Percentiles rank a stretch among this genome's conserved stretches.
Evolutionary conservation across 805 yeast species (phyloP).

Genomic region (Candida nemodendra): DNA sequence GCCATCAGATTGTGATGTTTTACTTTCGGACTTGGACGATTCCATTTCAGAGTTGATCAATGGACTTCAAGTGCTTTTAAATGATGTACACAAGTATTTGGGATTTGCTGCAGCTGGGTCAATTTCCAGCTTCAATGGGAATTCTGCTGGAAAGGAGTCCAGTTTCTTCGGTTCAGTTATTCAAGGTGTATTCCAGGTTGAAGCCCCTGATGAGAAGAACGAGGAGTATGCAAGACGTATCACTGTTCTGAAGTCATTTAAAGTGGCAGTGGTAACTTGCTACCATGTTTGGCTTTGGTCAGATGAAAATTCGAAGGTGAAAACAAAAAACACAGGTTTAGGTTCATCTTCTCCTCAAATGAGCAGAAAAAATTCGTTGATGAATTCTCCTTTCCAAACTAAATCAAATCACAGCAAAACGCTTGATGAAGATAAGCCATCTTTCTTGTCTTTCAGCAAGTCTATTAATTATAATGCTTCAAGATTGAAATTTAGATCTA

Average conservation of each 20-base stretch:
- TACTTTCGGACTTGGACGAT: slow-evolving; percentile 30
- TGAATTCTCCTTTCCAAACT: slow-evolving; percentile 3
- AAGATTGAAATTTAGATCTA: slow-evolving; percentile 66
- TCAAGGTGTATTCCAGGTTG: slow-evolving; percentile 76
- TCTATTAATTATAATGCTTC: slow-evolving; percentile 49
- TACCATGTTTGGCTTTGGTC: slow-evolving; percentile 72
- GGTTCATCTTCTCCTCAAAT: slow-evolving; percentile 14
- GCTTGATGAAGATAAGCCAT: slow-evolving; percentile 17
- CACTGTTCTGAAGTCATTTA: slow-evolving; percentile 61
- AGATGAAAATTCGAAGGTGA: slow-evolving; percentile 40
- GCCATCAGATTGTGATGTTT: slow-evolving; percentile 17
- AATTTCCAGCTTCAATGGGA: slow-evolving; percentile 12
- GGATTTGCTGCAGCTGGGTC: slow-evolving; percentile 20
- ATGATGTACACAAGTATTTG: slow-evolving; percentile 55
- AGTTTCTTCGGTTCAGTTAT: slow-evolving; percentile 68
- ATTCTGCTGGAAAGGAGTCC: slow-evolving; percentile 33
- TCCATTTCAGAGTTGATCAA: slow-evolving; percentile 45
- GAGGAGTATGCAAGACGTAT: slow-evolving; percentile 53
- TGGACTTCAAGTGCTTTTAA: slow-evolving; percentile 67
- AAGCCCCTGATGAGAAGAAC: slow-evolving; percentile 52
- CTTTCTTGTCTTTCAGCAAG: slow-evolving; percentile 26
- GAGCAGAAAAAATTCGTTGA: slow-evolving; percentile 17
- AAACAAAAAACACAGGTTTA: slow-evolving; percentile 3
- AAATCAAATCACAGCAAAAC: slow-evolving; percentile 3
- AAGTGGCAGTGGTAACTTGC: slow-evolving; percentile 52